Evolutionary conservation across 345 rosid genomes (phyloP).

Genomic region (Gossypium raimondii): DNA sequence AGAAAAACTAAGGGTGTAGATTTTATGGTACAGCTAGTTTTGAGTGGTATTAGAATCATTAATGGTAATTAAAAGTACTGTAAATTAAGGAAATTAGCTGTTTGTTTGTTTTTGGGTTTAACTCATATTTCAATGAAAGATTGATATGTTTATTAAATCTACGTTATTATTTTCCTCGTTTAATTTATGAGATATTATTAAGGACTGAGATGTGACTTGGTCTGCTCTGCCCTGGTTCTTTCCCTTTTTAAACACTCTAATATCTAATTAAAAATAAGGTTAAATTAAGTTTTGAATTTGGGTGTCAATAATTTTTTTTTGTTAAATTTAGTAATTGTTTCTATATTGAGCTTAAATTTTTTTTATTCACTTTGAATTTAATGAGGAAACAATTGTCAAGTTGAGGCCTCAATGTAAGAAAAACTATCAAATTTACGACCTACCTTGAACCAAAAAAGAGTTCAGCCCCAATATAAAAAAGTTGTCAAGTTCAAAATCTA

Average conservation of each 20-base stretch:
- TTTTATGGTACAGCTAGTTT: not conserved
- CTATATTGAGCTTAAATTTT: too few species aligned
- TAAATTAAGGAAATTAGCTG: not conserved
- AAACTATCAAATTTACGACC: accelerated
- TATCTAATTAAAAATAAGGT: not conserved
- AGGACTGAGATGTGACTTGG: not conserved
- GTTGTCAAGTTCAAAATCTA: too few species aligned
- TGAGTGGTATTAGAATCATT: not conserved
- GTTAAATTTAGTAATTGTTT: too few species aligned
- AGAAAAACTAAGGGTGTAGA: not conserved
- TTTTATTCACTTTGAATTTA: too few species aligned
- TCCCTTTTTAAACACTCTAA: not conserved
- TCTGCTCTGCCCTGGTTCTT: not conserved
- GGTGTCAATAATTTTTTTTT: too few species aligned
- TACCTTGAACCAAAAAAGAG: too few species aligned
- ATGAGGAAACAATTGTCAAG: accelerated
- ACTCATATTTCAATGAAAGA: not conserved
- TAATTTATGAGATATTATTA: too few species aligned
- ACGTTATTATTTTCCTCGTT: not conserved
- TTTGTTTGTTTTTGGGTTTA: too few species aligned
- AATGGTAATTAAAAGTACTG: not conserved
- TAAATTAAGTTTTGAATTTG: too few species aligned
- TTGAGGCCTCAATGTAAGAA: accelerated
- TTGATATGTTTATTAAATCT: not conserved
- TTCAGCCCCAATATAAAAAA: accelerated